These are phyloP conservation scores for Quercus lobata DNA, from an alignment of 331 rosid species.

Conservation along the genomic window DNA sequence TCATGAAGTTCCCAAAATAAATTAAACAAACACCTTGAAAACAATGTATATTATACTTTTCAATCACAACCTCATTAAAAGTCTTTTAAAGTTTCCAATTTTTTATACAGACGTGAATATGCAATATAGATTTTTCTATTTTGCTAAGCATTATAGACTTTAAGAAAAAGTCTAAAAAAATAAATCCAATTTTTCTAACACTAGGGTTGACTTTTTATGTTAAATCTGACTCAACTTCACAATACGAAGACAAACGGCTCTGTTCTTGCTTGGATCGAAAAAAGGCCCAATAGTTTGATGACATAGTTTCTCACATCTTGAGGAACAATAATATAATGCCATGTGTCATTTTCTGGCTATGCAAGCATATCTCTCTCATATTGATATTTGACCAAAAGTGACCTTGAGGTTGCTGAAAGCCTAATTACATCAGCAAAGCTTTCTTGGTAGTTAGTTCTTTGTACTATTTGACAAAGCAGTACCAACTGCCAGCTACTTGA, in stretches of 20 bases:
- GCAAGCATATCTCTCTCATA: background rate
- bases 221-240: slow-evolving; percentile 20
- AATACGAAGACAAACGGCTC: slow-evolving; percentile 1
- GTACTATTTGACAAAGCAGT: slow-evolving; percentile 17
- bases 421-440: slow-evolving; percentile 2
- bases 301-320: background rate
- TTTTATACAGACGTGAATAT: too few species aligned
- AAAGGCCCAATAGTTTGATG: slow-evolving; percentile 3
- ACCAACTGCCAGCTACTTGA: slow-evolving; percentile 16
- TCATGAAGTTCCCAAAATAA: too few species aligned
- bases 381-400: background rate
- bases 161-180: background rate
- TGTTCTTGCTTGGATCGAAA: slow-evolving; percentile 12
- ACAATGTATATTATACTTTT: too few species aligned
- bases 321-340: background rate
- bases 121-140: too few species aligned
- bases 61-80: too few species aligned
- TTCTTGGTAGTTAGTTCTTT: slow-evolving; percentile 17
- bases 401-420: slow-evolving; percentile 3
- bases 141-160: too few species aligned
- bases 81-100: too few species aligned
- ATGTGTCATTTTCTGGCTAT: background rate
- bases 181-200: background rate
- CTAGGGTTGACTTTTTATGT: slow-evolving; percentile 22
- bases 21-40: too few species aligned